These are phyloP conservation scores for Acrodontium crateriforme DNA, from an alignment of 2,329 filamentous ascomycete species.

Conservation along the genomic window DNA sequence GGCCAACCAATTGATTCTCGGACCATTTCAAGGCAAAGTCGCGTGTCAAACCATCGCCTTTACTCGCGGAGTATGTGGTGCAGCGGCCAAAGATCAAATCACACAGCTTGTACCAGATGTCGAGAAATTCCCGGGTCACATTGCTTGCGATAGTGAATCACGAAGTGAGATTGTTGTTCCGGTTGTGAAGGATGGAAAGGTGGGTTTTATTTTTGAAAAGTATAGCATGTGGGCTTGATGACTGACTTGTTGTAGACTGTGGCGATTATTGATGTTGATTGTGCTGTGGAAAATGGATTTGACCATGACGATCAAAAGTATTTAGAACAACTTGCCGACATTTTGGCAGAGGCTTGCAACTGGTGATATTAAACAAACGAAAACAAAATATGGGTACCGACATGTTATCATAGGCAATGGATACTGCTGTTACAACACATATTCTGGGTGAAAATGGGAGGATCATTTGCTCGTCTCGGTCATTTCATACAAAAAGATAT, in stretches of 20 bases:
- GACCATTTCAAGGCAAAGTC: slow-evolving; percentile 63
- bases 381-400: no score
- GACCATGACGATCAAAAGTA: slow-evolving; percentile 51
- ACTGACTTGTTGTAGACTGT: slow-evolving; percentile 37
- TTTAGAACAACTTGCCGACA: slow-evolving; percentile 50
- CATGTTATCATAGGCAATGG: no score
- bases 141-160: slow-evolving; percentile 65
- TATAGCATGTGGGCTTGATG: slow-evolving; percentile 1
- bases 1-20: slow-evolving; percentile 50
- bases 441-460: no score
- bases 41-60: slow-evolving; percentile 69
- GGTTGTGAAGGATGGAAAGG: slow-evolving; percentile 40
- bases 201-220: slow-evolving; percentile 20
- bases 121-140: slow-evolving; percentile 62
- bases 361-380: no score
- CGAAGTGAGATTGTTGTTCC: slow-evolving; percentile 75
- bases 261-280: slow-evolving; percentile 71
- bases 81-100: slow-evolving; percentile 44
- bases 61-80: slow-evolving; percentile 61
- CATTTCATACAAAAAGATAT: no score
- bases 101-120: slow-evolving; percentile 60
- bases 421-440: no score
- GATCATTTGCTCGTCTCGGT: no score
- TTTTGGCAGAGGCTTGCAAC: slow-evolving; percentile 49
- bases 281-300: slow-evolving; percentile 52